These are phyloP conservation scores for Populus nigra DNA, from an alignment of 345 rosid species.

Conservation along the genomic window DNA sequence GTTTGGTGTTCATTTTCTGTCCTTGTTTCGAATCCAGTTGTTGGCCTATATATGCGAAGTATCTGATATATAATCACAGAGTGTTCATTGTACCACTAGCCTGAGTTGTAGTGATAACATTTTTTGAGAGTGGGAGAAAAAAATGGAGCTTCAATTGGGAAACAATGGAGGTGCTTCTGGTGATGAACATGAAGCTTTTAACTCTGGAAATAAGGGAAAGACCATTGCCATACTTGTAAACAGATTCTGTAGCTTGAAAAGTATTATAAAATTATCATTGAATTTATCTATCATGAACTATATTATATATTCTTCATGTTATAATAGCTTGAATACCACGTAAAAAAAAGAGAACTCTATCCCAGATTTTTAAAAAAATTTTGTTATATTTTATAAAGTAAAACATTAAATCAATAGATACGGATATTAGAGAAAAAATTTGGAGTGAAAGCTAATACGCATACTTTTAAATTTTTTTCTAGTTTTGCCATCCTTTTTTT, in stretches of 20 bases:
- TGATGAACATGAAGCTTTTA: constrained; percentile 32
- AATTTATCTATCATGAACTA: no score
- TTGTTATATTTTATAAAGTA: no score
- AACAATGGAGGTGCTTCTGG: constrained; percentile 31
- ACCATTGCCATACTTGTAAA: constrained; percentile 50
- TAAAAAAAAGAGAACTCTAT: no score
- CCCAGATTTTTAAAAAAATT: no score
- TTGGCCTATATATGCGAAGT: neutral
- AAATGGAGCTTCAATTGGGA: constrained; percentile 26
- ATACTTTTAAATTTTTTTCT: no score
- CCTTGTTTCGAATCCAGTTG: constrained; percentile 6
- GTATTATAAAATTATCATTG: constrained; percentile 28
- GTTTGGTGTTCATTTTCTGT: constrained; percentile 14
- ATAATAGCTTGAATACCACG: no score
- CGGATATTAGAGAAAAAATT: no score
- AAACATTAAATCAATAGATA: no score
- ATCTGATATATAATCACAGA: neutral
- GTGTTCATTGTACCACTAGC: neutral
- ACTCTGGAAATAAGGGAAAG: constrained; percentile 19
- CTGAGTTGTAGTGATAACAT: neutral
- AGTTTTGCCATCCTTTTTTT: no score
- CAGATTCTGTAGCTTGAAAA: constrained; percentile 57
- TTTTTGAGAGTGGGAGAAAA: neutral
- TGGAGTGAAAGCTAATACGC: no score
- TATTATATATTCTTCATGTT: no score